Evolutionary conservation across 805 yeast genomes (phyloP).

Genomic region (Tanozyma kutaoensis): DNA sequence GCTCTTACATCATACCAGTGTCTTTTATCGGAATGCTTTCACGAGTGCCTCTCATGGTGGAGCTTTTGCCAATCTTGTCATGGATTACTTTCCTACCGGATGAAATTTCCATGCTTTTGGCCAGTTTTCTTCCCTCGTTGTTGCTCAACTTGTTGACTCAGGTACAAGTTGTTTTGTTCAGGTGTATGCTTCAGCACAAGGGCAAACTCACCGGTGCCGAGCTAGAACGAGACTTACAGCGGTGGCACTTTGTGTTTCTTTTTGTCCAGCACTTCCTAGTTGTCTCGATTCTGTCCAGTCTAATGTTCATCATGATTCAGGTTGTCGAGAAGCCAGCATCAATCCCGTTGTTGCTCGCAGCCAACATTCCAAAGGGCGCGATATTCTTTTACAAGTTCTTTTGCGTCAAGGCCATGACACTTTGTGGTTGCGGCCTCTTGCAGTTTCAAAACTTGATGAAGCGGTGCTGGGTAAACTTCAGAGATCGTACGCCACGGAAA

Average conservation of each 20-base stretch:
- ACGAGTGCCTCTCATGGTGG: conserved; percentile 54
- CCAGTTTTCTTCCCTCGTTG: conserved; percentile 57
- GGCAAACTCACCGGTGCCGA: conserved; percentile 50
- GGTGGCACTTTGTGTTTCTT: conserved; percentile 65
- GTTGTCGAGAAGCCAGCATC: conserved; percentile 59
- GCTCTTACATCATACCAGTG: conserved; percentile 69
- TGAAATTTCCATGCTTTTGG: conserved; percentile 35
- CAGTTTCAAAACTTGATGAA: conserved; percentile 40
- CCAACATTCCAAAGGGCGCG: conserved; percentile 74
- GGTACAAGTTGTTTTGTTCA: conserved; percentile 43
- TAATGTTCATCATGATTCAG: conserved; percentile 48
- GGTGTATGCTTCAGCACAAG: conserved; percentile 38
- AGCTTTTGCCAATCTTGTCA: conserved; percentile 43
- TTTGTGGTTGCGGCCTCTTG: conserved; percentile 59
- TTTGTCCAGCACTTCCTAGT: conserved; percentile 78
- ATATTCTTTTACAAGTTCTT: conserved; percentile 75
- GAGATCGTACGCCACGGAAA: conserved; percentile 52
- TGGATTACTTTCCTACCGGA: conserved; percentile 46
- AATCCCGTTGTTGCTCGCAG: conserved; percentile 59
- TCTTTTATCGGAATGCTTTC: conserved; percentile 67
- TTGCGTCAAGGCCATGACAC: conserved; percentile 60
- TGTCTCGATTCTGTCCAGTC: conserved; percentile 73
- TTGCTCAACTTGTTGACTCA: conserved; percentile 52
- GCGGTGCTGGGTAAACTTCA: conserved; percentile 19
- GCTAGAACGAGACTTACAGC: conserved; percentile 58